These are phyloP conservation scores for Leccinellum luteum DNA, from an alignment of 768 basidiomycete genomes.

Conservation along the genomic window DNA sequence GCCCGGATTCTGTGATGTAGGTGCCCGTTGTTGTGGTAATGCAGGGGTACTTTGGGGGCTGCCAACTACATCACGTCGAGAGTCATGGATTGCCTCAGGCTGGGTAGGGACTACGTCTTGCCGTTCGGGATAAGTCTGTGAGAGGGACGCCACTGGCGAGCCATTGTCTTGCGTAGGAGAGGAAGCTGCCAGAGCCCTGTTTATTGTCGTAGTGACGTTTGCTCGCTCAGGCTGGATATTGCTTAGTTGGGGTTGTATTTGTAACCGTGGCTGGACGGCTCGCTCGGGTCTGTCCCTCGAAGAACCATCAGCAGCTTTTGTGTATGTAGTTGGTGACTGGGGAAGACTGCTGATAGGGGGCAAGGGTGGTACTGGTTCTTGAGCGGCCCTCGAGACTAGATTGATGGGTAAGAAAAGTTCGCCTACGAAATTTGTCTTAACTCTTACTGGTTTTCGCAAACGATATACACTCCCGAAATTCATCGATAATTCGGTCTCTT, in stretches of 20 bases:
- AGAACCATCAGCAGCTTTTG: background rate
- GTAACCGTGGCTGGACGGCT: conserved; percentile 16
- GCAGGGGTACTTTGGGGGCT: conserved; percentile 2
- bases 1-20: conserved; percentile 19
- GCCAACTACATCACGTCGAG: conserved; percentile 1
- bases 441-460: conserved; percentile 71
- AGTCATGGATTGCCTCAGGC: conserved; percentile 3
- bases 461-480: conserved; percentile 82
- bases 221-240: background rate
- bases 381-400: conserved; percentile 57
- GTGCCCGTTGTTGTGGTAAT: conserved; percentile 14
- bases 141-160: conserved; percentile 1
- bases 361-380: conserved; percentile 66
- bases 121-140: conserved; percentile 6
- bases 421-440: background rate
- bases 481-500: conserved; percentile 61
- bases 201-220: background rate
- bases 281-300: conserved; percentile 22
- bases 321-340: conserved; percentile 20
- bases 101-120: background rate
- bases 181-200: background rate
- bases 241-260: conserved; percentile 3
- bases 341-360: conserved; percentile 43
- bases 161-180: conserved; percentile 4
- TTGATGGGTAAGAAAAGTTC: conserved; percentile 4